Conservation (phyloP, 2,329 filamentous ascomycete genomes). For the Xylaria sp. region DNA sequence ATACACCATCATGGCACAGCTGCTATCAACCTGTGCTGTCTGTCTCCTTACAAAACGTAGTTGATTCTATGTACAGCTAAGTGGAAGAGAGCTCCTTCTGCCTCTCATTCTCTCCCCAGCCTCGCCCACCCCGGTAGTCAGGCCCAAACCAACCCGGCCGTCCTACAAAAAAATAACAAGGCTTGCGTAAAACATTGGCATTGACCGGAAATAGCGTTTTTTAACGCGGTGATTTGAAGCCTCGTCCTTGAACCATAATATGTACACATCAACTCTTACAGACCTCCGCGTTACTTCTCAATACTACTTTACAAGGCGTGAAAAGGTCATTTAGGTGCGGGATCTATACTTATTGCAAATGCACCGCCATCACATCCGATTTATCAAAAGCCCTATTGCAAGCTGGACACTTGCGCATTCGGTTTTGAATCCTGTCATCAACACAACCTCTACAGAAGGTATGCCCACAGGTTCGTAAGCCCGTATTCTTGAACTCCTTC, state of each 20-base stretch:
- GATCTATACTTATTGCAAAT: slow-evolving; percentile 43
- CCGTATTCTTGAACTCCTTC: slow-evolving; percentile 90
- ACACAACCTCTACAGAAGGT: slow-evolving; percentile 92
- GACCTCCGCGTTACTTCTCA: slow-evolving; percentile 5
- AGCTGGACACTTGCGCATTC: slow-evolving; percentile 92
- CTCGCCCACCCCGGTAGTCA: background rate
- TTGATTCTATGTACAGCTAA: background rate
- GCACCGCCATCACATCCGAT: slow-evolving; percentile 81
- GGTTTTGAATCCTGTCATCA: slow-evolving; percentile 83
- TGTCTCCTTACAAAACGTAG: background rate
- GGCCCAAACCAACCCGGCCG: no score
- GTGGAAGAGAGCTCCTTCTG: background rate
- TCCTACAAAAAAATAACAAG: background rate
- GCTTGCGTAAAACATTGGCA: background rate
- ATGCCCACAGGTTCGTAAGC: slow-evolving; percentile 91
- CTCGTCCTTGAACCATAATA: slow-evolving; percentile 16
- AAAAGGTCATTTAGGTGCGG: background rate
- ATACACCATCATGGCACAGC: background rate
- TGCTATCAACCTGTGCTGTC: background rate
- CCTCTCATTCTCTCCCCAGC: background rate
- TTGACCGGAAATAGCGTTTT: background rate
- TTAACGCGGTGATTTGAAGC: slow-evolving; percentile 3
- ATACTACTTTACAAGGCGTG: slow-evolving; percentile 23
- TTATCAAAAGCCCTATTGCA: slow-evolving; percentile 91
- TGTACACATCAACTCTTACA: slow-evolving; percentile 31